Evolutionary conservation across 192 early-diverging fungal species (phyloP).

Genomic region (Phycomyces blakesleeanus): DNA sequence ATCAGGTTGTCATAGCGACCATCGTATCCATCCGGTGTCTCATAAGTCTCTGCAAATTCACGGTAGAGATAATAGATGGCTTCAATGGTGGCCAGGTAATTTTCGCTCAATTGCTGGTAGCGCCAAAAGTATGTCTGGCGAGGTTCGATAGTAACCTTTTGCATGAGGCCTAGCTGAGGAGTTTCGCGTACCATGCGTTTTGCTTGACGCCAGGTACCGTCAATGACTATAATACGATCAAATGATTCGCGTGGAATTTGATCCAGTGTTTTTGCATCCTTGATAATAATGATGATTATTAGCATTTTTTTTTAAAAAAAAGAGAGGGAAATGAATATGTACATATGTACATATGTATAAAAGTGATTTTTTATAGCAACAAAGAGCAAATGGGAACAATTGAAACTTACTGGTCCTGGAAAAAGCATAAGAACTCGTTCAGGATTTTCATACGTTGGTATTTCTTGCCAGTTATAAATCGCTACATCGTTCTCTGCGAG

Average conservation of each 20-base stretch:
- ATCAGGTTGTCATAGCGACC: slow-evolving; percentile 86
- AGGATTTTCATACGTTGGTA: slow-evolving; percentile 60
- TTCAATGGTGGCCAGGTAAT: slow-evolving; percentile 89
- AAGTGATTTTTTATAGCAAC: slow-evolving; percentile 1
- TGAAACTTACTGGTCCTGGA: slow-evolving; percentile 63
- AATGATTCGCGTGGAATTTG: slow-evolving; percentile 65
- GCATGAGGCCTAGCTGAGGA: slow-evolving; percentile 40
- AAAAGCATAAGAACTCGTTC: slow-evolving; percentile 73
- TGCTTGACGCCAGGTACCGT: slow-evolving; percentile 97
- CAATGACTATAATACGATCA: slow-evolving; percentile 81
- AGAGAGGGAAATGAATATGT: too few relatives aligned
- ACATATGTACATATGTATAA: background rate
- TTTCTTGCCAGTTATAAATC: slow-evolving; percentile 53
- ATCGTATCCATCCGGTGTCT: slow-evolving; percentile 44
- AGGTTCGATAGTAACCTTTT: slow-evolving; percentile 64
- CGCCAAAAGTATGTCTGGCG: slow-evolving; percentile 89
- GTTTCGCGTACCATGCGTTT: slow-evolving; percentile 53
- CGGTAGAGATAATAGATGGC: slow-evolving; percentile 92
- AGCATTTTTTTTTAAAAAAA: slow-evolving; percentile 13
- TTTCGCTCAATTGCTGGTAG: slow-evolving; percentile 73
- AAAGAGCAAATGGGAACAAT: background rate
- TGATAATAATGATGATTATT: too few relatives aligned
- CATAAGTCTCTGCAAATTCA: slow-evolving; percentile 66
- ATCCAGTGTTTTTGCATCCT: slow-evolving; percentile 64
- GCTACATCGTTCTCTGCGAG: slow-evolving; percentile 65